A percentile compares a stretch with the other conserved stretches of the same genome.
Evolutionary conservation across 2,329 filamentous ascomycete genomes (phyloP).

Genomic region (Lecanosticta acicola): DNA sequence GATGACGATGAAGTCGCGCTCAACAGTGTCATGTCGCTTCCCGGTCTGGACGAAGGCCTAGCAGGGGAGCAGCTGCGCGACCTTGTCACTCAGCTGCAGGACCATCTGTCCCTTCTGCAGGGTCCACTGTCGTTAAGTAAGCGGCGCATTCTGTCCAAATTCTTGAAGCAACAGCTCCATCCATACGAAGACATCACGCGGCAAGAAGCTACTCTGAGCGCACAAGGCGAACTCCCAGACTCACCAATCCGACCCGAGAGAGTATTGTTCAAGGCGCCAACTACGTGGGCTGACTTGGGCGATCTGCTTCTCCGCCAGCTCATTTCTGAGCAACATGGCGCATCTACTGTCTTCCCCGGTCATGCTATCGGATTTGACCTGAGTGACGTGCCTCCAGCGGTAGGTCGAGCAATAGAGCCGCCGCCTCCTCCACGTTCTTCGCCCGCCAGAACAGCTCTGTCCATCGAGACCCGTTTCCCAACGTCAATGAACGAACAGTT

Average conservation of each 20-base stretch:
- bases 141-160: conserved; percentile 46
- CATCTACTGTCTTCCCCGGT: conserved; percentile 13
- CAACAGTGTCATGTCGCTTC: conserved; percentile 49
- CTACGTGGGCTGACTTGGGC: conserved; percentile 31
- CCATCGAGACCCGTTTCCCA: conserved; percentile 8
- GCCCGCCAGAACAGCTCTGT: conserved; percentile 1
- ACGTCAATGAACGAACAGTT: conserved; percentile 27
- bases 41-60: conserved; percentile 53
- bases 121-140: conserved; percentile 47
- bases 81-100: conserved; percentile 48
- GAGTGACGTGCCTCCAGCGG: not conserved
- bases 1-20: conserved; percentile 56
- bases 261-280: conserved; percentile 23
- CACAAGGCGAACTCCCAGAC: conserved; percentile 1
- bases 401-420: not conserved
- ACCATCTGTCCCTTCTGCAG: conserved; percentile 51
- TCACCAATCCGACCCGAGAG: conserved; percentile 9
- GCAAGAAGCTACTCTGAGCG: conserved; percentile 11
- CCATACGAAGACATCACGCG: conserved; percentile 44
- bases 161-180: conserved; percentile 51
- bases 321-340: conserved; percentile 26
- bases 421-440: conserved; percentile 6
- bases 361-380: conserved; percentile 27
- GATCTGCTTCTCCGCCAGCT: conserved; percentile 28
- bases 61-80: conserved; percentile 48